phyloP scores from a whole-genome alignment of 2,329 filamentous ascomycete genomes.

The Calonectria crousiana region DNA sequence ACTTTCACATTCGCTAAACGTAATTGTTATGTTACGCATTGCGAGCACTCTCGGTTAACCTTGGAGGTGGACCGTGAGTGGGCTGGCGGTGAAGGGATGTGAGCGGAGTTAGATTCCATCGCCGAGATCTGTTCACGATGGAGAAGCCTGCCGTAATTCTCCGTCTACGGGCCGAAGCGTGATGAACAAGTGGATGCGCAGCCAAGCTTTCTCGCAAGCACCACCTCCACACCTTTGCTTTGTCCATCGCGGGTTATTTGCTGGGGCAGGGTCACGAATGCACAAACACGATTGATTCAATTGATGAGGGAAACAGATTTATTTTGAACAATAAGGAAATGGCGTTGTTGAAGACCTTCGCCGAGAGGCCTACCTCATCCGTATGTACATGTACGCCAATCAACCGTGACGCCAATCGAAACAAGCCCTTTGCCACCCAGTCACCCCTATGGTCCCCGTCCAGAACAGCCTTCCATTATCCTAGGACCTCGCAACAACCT shows the following conservation, averaged over 20 bases:
- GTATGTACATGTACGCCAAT: slow-evolving; percentile 38
- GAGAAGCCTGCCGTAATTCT: neutral
- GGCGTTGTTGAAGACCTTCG: slow-evolving; percentile 38
- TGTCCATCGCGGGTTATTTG: neutral
- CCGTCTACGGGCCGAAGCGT: neutral
- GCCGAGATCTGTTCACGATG: neutral
- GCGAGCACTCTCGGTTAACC: neutral
- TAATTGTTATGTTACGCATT: neutral
- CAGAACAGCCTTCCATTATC: slow-evolving; percentile 24
- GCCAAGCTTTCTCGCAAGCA: neutral
- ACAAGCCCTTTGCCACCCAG: slow-evolving; percentile 26
- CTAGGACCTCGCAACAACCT: slow-evolving; percentile 21
- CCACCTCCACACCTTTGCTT: neutral
- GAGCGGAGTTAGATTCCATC: neutral
- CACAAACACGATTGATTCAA: neutral
- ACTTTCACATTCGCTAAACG: neutral
- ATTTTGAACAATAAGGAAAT: slow-evolving; percentile 36
- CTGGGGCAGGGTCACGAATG: neutral
- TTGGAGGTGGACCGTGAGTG: neutral
- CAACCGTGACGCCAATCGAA: slow-evolving; percentile 33
- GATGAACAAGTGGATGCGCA: neutral
- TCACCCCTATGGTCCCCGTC: slow-evolving; percentile 1
- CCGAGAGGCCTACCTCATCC: slow-evolving; percentile 39
- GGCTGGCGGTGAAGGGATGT: neutral
- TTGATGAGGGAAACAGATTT: neutral